Percentiles rank a stretch among this genome's conserved stretches.
phyloP scores from a whole-genome alignment of 176 grass and related monocot species.

The Calamus simplicifolius region DNA sequence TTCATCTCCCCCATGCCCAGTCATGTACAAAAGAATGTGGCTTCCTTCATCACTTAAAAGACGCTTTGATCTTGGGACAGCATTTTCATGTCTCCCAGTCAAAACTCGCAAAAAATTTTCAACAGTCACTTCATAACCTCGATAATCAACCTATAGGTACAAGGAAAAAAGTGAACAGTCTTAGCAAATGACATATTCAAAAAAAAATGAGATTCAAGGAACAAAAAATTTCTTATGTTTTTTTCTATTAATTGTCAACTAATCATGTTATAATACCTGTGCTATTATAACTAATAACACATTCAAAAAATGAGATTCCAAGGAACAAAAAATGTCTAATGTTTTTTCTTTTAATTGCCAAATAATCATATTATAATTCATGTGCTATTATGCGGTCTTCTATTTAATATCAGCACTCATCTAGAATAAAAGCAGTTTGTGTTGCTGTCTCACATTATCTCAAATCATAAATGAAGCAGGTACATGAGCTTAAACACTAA shows the following conservation, averaged over 20 bases:
- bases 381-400: no score
- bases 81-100: conserved; percentile 69
- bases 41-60: conserved; percentile 97
- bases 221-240: no score
- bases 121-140: conserved; percentile 94
- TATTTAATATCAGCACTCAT: no score
- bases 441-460: no score
- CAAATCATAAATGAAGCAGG: no score
- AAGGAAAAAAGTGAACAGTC: background rate
- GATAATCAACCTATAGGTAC: conserved; percentile 74
- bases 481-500: no score
- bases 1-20: conserved; percentile 96
- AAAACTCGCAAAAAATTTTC: conserved; percentile 89
- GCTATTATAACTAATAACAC: background rate
- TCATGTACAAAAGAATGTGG: conserved; percentile 98
- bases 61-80: conserved; percentile 86
- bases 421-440: no score
- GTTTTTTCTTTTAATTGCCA: no score
- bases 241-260: no score
- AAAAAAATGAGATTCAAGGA: background rate
- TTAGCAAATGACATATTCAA: background rate
- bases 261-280: no score
- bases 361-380: no score
- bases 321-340: no score
- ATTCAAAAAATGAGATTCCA: background rate